These are phyloP conservation scores for Albugo laibachii DNA, from an alignment of 352 stramenopile species.

Conservation along the genomic window DNA sequence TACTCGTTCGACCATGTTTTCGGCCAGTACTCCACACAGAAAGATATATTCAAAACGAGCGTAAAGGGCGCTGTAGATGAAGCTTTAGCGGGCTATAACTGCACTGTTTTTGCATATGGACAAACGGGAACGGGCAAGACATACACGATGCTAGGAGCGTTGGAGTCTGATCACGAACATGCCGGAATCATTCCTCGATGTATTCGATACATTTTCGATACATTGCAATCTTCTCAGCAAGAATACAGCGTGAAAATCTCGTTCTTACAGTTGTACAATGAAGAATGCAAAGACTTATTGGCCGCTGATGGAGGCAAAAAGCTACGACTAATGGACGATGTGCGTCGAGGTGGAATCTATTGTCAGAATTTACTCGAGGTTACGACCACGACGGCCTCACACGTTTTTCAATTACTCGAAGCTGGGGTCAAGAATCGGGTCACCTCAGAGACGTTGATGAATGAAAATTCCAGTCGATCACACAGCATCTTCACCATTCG, in stretches of 20 bases:
- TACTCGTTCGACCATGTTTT: conserved; percentile 88
- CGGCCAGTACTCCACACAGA: conserved; percentile 90
- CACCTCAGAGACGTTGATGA: conserved; percentile 86
- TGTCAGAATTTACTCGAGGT: conserved; percentile 83
- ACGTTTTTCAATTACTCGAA: conserved; percentile 79
- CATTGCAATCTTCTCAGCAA: conserved; percentile 74
- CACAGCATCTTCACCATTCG: conserved; percentile 97
- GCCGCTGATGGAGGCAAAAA: conserved; percentile 60
- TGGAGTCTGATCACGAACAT: conserved; percentile 68
- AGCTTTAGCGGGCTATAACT: conserved; percentile 91
- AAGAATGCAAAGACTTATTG: conserved; percentile 91
- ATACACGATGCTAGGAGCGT: conserved; percentile 93
- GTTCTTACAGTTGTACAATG: conserved; percentile 99
- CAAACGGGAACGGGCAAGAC: conserved; percentile 96
- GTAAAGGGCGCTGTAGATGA: conserved; percentile 91
- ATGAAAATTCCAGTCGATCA: conserved; percentile 92
- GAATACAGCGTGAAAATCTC: conserved; percentile 89
- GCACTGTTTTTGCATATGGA: conserved; percentile 93
- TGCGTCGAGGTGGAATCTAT: conserved; percentile 70
- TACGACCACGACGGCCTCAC: conserved; percentile 47
- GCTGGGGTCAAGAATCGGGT: conserved; percentile 83
- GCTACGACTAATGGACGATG: conserved; percentile 76
- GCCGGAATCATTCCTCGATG: conserved; percentile 90
- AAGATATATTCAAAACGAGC: conserved; percentile 88
- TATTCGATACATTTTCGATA: conserved; percentile 89